Base-by-base conservation (phyloP, 2,329 filamentous ascomycete species). In the Curvularia eragrostidis region DNA sequence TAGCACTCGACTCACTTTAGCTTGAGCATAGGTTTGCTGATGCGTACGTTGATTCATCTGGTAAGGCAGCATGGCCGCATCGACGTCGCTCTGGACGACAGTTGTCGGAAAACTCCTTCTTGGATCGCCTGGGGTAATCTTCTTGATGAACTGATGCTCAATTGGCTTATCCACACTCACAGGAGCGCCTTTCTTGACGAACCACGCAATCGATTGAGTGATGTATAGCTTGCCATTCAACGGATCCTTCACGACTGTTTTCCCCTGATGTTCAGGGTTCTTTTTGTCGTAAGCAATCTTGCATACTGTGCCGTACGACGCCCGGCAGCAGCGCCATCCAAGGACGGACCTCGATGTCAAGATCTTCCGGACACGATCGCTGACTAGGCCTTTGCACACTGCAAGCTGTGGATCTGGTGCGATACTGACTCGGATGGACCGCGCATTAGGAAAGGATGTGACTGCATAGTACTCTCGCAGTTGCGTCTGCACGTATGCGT, bases 361-460 rank as follows among this genome's bases (percentile, higher is more conserved):
- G 4, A 83, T 73, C 47, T 78, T 81, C 41, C 83, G 80, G n/a
- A 84, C 73, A 10, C 82, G 77, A 48, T 86, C 82, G 2, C 80
- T 73, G 1, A 85, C 79, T 2, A 85, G 70, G 0, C 84, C 83
- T 58, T 83, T 83, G 41, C 83, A 82, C 1, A 85, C 83, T 5
- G 83, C 82, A 0, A 86, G 80, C 53, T 85, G 82, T 0, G 84
- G 83, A 44, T 85, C 83, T 8, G 80, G 79, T 1, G 75, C 72
- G 15, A 78, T 70, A 3, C 75, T 67, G 1, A 78, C 68, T 21
- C 53, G 62, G 19, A 76, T 67, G 1, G 56, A 63, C 6, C 52
- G 58, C 5, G 69, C 67, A 18, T 74, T 71, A 1, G 68, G 65
- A 15, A 67, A 62, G 12, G 53, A 54, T 12, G 65, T 67, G 0